Evolutionary conservation across 495 filamentous ascomycete genomes (phyloP), one percentile per base, ranked within the genome.

Genomic region (Tuber aestivum): DNA sequence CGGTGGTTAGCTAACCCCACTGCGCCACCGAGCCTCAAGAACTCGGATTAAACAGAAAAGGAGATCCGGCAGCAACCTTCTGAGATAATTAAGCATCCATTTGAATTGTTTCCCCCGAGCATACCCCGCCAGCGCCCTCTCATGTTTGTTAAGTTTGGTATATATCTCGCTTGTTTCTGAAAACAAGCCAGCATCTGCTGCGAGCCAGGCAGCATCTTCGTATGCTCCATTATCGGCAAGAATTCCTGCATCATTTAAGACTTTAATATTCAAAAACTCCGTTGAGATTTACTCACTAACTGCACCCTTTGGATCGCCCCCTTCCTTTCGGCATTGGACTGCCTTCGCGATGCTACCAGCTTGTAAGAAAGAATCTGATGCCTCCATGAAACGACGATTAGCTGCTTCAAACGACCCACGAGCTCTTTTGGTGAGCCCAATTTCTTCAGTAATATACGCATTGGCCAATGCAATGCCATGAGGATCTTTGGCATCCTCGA

Each of bases 271-370:
- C 20, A 16, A 14, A 56, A 20, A 16, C 14, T 2, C 8, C 27
- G 9, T 14, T 8, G 27, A 32, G 12, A 41, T 16, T 6, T 65
- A 50, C n/a, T 42, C 44, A 72, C 68, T 72, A 79, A 78, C 79
- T 48, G 65, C 77, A 23, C 78, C 77, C 40, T 72, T 56, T 50
- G 72, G 61, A 14, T 80, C 72, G 32, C 41, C 41, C 1, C 72
- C 75, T 41, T 80, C 69, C 0, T 79, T 70, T 45, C 77, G 78
- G 23, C 77, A 76, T 69, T 78, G 79, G 8, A 76, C 56, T 7
- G 79, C 78, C 14, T 72, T 78, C n/a, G 41, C 27, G 42, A 35
- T 18, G 69, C 45, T 18, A 18, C 9, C 21, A 75, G 72, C 23
- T 72, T 42, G 40, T 72, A 61, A 65, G 27, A 81, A 80, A 32